phyloP scores from a whole-genome alignment of 2,329 filamentous ascomycete genomes.

The Periconia sp. region DNA sequence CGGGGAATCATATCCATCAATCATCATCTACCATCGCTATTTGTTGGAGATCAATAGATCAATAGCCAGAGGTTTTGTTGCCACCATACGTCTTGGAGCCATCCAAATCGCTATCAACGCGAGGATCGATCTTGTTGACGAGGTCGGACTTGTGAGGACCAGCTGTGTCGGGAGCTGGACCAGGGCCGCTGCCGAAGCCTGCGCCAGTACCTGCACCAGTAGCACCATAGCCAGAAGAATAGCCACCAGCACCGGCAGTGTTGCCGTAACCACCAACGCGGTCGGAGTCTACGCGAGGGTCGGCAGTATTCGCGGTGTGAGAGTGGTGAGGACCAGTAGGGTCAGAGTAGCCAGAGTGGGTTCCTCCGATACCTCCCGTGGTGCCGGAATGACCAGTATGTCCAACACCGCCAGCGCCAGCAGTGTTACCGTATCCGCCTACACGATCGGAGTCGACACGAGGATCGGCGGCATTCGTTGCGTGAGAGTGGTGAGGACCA shows the following conservation, averaged over 20 bases:
- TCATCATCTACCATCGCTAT: too few species aligned
- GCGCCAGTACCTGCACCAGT: slow-evolving; percentile 8
- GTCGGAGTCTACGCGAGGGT: slow-evolving; percentile 40
- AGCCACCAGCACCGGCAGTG: slow-evolving; percentile 23
- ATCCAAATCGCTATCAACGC: slow-evolving; percentile 44
- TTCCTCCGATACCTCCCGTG: neutral
- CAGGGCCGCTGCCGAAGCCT: slow-evolving; percentile 23
- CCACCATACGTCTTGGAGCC: slow-evolving; percentile 38
- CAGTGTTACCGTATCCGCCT: slow-evolving; percentile 17
- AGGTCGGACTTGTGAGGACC: slow-evolving; percentile 43
- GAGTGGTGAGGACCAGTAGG: slow-evolving; percentile 38
- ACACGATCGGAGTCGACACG: slow-evolving; percentile 16
- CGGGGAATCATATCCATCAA: too few species aligned
- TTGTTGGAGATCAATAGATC: neutral
- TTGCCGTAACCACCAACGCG: slow-evolving; percentile 27
- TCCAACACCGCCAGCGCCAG: neutral
- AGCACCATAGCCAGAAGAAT: slow-evolving; percentile 26
- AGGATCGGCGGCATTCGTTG: slow-evolving; percentile 22
- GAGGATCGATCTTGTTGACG: slow-evolving; percentile 44
- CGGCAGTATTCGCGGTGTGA: slow-evolving; percentile 32
- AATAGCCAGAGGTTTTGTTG: slow-evolving; percentile 30
- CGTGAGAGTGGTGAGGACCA: slow-evolving; percentile 22
- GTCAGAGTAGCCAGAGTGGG: slow-evolving; percentile 21
- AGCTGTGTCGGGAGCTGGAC: slow-evolving; percentile 38
- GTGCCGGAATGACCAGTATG: neutral